Evolutionary conservation across 2,329 filamentous ascomycete genomes (phyloP).

Genomic region (Beauveria rudraprayagi): DNA sequence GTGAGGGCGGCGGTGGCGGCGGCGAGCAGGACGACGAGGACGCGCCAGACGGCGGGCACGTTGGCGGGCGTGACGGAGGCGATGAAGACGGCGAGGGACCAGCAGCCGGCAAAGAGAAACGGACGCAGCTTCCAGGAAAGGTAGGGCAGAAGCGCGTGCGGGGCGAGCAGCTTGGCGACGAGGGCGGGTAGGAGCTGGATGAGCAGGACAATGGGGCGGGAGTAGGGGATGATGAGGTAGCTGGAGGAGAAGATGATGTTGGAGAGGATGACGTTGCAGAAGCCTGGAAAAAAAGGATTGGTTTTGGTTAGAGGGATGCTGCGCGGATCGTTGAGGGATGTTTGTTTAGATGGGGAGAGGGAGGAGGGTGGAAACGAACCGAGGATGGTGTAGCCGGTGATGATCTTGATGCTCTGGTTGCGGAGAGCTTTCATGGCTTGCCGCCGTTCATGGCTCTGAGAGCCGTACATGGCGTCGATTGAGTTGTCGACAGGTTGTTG

Average conservation of each 20-base stretch:
- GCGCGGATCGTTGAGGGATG: neutral
- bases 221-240: slow-evolving; percentile 28
- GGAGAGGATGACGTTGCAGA: slow-evolving; percentile 23
- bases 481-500: too few relatives aligned
- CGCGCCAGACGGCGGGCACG: slow-evolving; percentile 22
- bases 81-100: slow-evolving; percentile 22
- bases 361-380: neutral
- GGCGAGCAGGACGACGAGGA: slow-evolving; percentile 22
- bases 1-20: slow-evolving; percentile 22
- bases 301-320: neutral
- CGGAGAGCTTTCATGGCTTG: slow-evolving; percentile 5
- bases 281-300: slow-evolving; percentile 16
- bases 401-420: slow-evolving; percentile 8
- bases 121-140: slow-evolving; percentile 22
- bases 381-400: slow-evolving; percentile 9
- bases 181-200: slow-evolving; percentile 25
- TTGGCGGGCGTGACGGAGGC: slow-evolving; percentile 25
- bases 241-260: slow-evolving; percentile 25
- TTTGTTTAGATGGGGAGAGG: neutral
- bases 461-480: neutral
- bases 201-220: slow-evolving; percentile 23
- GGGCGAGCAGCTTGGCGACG: slow-evolving; percentile 20
- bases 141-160: slow-evolving; percentile 20
- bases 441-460: neutral
- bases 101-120: slow-evolving; percentile 19